phyloP scores from a whole-genome alignment of 306 rosid genomes.

The Prunus persica region Prunus_persica_NCBIv2 NC_034011.1:2873001-2873500 shows the following conservation, averaged over 20 bases:
- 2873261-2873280: neutral
- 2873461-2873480: too few species aligned
- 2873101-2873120: neutral
- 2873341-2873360: neutral
- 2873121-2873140: neutral
- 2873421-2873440: neutral
- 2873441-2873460: neutral
- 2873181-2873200: neutral
- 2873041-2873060: neutral
- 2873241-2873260: neutral
- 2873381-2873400: neutral
- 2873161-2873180: neutral
- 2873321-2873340: neutral
- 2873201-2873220: neutral
- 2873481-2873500: neutral
- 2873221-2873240: neutral
- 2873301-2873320: neutral
- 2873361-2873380: neutral
- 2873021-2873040: neutral
- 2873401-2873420: neutral
- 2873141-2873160: neutral
- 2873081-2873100: neutral
- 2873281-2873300: neutral
- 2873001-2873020: slow-evolving; percentile 50
- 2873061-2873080: neutral